Conservation (phyloP, 2,329 filamentous ascomycete genomes). For the Coniochaeta ligniaria region DNA sequence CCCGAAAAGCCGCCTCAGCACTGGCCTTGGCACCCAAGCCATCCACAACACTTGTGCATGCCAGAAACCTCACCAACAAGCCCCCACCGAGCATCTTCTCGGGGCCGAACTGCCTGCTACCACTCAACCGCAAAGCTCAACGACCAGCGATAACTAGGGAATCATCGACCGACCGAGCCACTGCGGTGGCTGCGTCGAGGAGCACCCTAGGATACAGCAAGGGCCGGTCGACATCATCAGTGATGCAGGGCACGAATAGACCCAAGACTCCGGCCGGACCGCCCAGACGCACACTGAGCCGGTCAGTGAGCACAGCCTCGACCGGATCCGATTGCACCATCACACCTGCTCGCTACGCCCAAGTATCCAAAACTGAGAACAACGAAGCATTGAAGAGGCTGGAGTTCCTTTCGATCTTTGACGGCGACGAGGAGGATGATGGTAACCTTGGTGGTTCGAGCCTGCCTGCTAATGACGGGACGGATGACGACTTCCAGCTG, state of each 20-base stretch:
- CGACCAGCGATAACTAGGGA: constrained; percentile 35
- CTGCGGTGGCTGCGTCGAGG: constrained; percentile 62
- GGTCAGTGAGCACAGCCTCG: constrained; percentile 28
- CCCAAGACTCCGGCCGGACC: constrained; percentile 4
- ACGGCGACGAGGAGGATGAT: constrained; percentile 39
- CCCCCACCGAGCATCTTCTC: constrained; percentile 10
- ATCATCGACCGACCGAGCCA: constrained; percentile 47
- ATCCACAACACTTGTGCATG: constrained; percentile 17
- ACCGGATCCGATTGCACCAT: constrained; percentile 35
- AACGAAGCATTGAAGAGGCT: constrained; percentile 29
- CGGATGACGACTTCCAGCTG: constrained; percentile 52
- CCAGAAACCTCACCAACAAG: constrained; percentile 4
- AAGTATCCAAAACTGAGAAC: constrained; percentile 10
- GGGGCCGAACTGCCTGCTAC: constrained; percentile 22
- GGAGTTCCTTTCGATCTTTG: constrained; percentile 52
- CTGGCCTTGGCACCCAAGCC: constrained; percentile 32
- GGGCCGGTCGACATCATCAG: constrained; percentile 52
- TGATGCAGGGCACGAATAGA: constrained; percentile 26
- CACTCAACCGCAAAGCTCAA: constrained; percentile 22
- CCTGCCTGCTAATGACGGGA: constrained; percentile 28
- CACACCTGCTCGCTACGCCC: constrained; percentile 37
- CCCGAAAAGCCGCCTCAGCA: constrained; percentile 47
- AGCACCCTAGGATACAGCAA: constrained; percentile 82
- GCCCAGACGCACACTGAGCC: constrained; percentile 15
- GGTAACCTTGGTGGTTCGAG: constrained; percentile 26